Evolutionary conservation across 2,329 filamentous ascomycete species (phyloP), one percentile per base, ranked within the genome.

Genomic region (Colletotrichum musae): DNA sequence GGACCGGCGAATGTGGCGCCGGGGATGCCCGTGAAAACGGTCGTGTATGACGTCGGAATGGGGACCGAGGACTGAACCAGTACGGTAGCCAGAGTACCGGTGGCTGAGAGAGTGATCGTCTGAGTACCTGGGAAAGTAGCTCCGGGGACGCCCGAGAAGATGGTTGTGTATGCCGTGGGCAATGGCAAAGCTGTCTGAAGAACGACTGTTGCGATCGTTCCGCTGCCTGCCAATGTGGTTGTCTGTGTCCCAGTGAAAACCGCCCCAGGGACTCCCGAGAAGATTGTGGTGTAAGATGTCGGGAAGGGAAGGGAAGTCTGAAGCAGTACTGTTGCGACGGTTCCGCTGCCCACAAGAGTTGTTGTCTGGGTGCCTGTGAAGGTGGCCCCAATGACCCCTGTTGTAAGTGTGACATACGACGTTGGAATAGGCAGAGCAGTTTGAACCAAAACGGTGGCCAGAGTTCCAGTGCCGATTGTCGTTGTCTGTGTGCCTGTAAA

Each of bases 361-460:
- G 60, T 45, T 4, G 60, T 59, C 16, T 59, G 60, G 15, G 65
- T 53, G 4, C 65, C 65, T 2, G 48, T 24, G 24, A 68, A 68
- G 12, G 41, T 54, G 15, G 43, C 58, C 4, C 58, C 65, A 1
- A 43, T 5, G 13, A 64, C 15, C 6, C 65, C 65, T 4, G 60
- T 58, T 16, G 36, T n/a, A 26, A 68, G 5, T 1, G 65, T 68
- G 10, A 60, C 62, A 3, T 64, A 68, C 6, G 60, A 64, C 6
- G 61, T 50, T 6, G 65, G 65, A 15, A 68, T 32, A 3, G 66
- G 66, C 7, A 68, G 24, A 1, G 66, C 41, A 5, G 66, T 65
- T 10, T 65, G 39, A 1, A 68, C 12, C 2, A 56, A 7, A 7
- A 68, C 54, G 1, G 66, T 68, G 6, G 47, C 66, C n/a, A 68